Evolutionary conservation across 1,284 basidiomycete species (phyloP).

Genomic region (Takashimella koratensis): DNA sequence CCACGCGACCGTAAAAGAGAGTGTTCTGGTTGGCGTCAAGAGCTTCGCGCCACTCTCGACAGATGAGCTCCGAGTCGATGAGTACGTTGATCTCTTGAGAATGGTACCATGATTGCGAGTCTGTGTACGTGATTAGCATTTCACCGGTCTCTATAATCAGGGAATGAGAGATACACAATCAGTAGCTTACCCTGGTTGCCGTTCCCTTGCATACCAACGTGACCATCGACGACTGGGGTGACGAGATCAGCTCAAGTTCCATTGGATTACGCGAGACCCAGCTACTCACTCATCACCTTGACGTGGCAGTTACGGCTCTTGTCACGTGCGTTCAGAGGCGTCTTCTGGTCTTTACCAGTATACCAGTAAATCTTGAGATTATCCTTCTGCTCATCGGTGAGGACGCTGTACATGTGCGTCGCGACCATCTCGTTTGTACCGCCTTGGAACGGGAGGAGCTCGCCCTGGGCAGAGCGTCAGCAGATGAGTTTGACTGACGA

Average conservation of each 20-base stretch:
- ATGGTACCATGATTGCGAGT: slow-evolving; percentile 70
- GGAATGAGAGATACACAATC: background rate
- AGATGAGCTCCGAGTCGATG: slow-evolving; percentile 60
- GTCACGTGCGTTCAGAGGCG: slow-evolving; percentile 59
- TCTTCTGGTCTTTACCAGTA: slow-evolving; percentile 55
- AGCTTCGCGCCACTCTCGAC: slow-evolving; percentile 59
- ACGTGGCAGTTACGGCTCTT: slow-evolving; percentile 70
- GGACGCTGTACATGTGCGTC: slow-evolving; percentile 58
- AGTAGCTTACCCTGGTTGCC: slow-evolving; percentile 26
- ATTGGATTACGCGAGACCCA: background rate
- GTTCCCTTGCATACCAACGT: slow-evolving; percentile 56
- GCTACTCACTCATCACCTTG: slow-evolving; percentile 58
- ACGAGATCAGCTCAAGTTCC: background rate
- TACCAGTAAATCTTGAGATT: slow-evolving; percentile 63
- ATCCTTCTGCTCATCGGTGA: slow-evolving; percentile 52
- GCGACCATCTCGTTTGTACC: slow-evolving; percentile 69
- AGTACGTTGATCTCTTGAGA: slow-evolving; percentile 70
- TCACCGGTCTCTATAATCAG: too few species aligned
- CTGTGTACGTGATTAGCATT: too few species aligned
- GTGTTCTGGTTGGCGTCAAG: slow-evolving; percentile 65
- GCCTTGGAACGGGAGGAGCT: slow-evolving; percentile 63
- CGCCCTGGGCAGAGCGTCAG: too few species aligned
- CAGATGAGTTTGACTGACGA: too few species aligned
- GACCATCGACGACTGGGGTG: slow-evolving; percentile 56
- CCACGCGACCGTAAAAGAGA: slow-evolving; percentile 54